These are phyloP conservation scores for Backusella parvicylindrica DNA, from an alignment of 192 early-diverging fungal species.

Conservation along the genomic window DNA sequence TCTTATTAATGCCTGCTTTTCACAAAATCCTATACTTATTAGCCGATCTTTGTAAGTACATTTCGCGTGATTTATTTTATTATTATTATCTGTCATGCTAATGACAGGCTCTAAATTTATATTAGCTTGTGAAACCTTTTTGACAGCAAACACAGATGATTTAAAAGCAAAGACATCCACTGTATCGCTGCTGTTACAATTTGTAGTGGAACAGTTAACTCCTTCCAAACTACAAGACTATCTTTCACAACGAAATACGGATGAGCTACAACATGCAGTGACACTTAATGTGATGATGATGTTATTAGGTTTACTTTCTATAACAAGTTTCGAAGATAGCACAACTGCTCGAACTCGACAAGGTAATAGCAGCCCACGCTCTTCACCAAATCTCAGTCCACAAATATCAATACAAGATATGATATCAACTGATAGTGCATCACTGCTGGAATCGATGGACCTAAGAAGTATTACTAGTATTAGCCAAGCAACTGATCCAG, in stretches of 20 bases:
- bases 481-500: too few species aligned
- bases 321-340: neutral
- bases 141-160: slow-evolving; percentile 7
- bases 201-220: neutral
- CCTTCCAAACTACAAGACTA: neutral
- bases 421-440: neutral
- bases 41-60: slow-evolving; percentile 15
- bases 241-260: neutral
- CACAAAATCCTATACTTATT: slow-evolving; percentile 6
- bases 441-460: neutral
- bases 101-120: neutral
- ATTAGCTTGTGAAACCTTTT: slow-evolving; percentile 14
- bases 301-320: slow-evolving; percentile 3
- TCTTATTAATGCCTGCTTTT: neutral
- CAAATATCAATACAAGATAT: slow-evolving; percentile 1
- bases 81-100: neutral
- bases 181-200: neutral
- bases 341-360: neutral
- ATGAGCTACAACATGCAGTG: neutral
- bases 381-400: slow-evolving; percentile 10
- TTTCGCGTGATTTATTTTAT: neutral
- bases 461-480: neutral
- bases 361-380: neutral
- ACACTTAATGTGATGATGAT: neutral
- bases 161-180: neutral